phyloP scores from a whole-genome alignment of 2,329 filamentous ascomycete genomes.

The Teratosphaeria pseudoeucalypti region DNA sequence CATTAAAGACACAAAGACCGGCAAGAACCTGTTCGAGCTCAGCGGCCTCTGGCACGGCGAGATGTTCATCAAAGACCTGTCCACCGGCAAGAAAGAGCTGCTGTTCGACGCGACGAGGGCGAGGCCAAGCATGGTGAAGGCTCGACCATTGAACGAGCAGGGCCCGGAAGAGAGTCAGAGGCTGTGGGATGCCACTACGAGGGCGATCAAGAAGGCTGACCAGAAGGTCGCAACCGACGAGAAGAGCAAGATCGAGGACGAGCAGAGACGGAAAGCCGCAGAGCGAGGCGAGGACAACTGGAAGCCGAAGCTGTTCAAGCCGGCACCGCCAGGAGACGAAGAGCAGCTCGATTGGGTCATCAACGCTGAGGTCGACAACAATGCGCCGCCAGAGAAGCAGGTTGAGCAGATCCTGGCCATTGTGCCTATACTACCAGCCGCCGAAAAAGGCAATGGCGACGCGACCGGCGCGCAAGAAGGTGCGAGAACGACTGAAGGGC shows the following conservation, averaged over 20 bases:
- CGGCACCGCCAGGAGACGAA: slow-evolving; percentile 51
- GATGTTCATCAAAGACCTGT: slow-evolving; percentile 81
- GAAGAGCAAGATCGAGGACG: slow-evolving; percentile 92
- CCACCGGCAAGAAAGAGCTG: slow-evolving; percentile 75
- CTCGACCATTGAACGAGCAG: slow-evolving; percentile 75
- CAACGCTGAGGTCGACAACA: slow-evolving; percentile 63
- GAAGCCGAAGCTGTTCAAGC: slow-evolving; percentile 76
- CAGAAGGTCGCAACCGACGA: slow-evolving; percentile 86
- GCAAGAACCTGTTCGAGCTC: slow-evolving; percentile 80
- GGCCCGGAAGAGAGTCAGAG: slow-evolving; percentile 81
- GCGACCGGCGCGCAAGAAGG: not conserved
- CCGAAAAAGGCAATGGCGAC: slow-evolving; percentile 29
- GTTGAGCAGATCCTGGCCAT: slow-evolving; percentile 77
- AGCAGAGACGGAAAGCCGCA: slow-evolving; percentile 79
- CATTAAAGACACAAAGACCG: slow-evolving; percentile 80
- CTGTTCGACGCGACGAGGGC: slow-evolving; percentile 79
- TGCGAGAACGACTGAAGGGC: slow-evolving; percentile 1
- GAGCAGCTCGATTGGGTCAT: slow-evolving; percentile 94
- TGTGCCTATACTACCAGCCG: slow-evolving; percentile 72
- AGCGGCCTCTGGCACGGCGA: slow-evolving; percentile 90
- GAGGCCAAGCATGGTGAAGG: slow-evolving; percentile 62
- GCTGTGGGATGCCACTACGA: slow-evolving; percentile 72
- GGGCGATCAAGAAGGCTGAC: slow-evolving; percentile 73
- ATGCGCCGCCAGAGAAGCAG: slow-evolving; percentile 54
- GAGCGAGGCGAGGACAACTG: slow-evolving; percentile 73